Base-by-base conservation (phyloP, 257 asterid species). In the Anisodus tanguticus region DNA sequence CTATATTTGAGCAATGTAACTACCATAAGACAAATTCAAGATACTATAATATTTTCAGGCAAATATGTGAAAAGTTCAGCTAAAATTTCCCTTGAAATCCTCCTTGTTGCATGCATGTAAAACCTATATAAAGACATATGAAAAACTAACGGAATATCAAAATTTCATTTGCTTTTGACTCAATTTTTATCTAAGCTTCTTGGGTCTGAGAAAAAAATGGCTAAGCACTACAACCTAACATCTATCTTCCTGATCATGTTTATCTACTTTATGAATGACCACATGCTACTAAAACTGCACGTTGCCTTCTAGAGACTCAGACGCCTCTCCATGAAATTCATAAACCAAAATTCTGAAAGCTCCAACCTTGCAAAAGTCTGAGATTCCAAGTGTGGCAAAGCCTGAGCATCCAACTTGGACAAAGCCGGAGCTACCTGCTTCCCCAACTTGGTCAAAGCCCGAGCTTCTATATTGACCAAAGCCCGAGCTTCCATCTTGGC, bases 11-110 rank as follows among this genome's bases (percentile, higher is more conserved):
- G 15, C 5, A 39, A 39, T 39, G 4, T 39, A 39, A 5, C 10
- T 1, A 17, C 31, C 60, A 19, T 4, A 39, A 37, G 69, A 41
- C 39, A 72, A n/a, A 19, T 72, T 72, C 80, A 47, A 49, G 43
- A 47, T 72, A 19, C 9, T 72, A 72, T 72, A 45, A 47, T 72
- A 72, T 72, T 47, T 41, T 5, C 37, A 69, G 19, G n/a, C 3
- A 69, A 80, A 17, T 81, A 17, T 87, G 66, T 76, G 86, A 87
- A 86, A 82, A 66, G 87, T 82, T 84, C 76, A 85, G 81, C 88
- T 37, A 85, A 74, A 81, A 37, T 45, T 43, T 64, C 86, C 19
- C 15, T 77, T n/a, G 10, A 4, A 83, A 10, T 71, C 64, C 35
- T 47, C 41, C n/a, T 8, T 63, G 64, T 80, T 78, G 10, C 74